Percentiles rank a stretch among this genome's conserved stretches.
phyloP scores from a whole-genome alignment of 2,329 filamentous ascomycete genomes.

The Coccinonectria pachysandricola region DNA sequence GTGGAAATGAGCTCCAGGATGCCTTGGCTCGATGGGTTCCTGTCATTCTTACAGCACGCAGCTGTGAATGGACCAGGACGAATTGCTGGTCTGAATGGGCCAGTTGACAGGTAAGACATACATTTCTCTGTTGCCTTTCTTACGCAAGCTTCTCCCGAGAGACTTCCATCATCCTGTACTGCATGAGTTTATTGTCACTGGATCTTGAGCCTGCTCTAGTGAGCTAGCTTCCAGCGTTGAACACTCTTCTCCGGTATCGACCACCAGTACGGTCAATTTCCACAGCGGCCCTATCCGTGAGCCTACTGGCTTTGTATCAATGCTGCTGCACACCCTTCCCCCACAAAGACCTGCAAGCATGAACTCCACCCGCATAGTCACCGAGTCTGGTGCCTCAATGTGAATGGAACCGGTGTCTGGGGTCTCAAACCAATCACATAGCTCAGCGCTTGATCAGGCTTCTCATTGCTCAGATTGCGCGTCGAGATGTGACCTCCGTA shows the following conservation, averaged over 20 bases:
- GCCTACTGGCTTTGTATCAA: constrained; percentile 4
- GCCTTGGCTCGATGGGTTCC: constrained; percentile 75
- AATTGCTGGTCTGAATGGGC: constrained; percentile 63
- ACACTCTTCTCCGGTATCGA: no score
- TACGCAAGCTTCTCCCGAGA: no score
- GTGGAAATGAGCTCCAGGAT: constrained; percentile 69
- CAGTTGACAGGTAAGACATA: constrained; percentile 77
- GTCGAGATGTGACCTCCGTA: constrained; percentile 29
- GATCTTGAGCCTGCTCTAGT: constrained; percentile 29
- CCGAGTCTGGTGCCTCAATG: constrained; percentile 8
- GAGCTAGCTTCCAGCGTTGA: no score
- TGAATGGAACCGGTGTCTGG: constrained; percentile 10
- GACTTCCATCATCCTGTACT: constrained; percentile 30
- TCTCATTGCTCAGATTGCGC: constrained; percentile 38
- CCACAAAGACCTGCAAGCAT: constrained; percentile 3
- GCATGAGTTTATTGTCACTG: constrained; percentile 38
- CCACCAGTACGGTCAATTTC: constrained; percentile 11
- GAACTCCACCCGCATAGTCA: constrained; percentile 3
- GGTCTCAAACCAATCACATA: constrained; percentile 30
- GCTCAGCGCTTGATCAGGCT: constrained; percentile 24
- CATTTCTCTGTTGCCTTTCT: no score
- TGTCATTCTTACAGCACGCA: constrained; percentile 68
- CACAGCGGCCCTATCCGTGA: constrained; percentile 10
- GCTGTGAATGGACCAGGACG: constrained; percentile 63
- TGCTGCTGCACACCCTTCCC: constrained; percentile 6